Base-by-base conservation (phyloP, 2,329 filamentous ascomycete genomes). In the Botrytis paeoniae region DNA sequence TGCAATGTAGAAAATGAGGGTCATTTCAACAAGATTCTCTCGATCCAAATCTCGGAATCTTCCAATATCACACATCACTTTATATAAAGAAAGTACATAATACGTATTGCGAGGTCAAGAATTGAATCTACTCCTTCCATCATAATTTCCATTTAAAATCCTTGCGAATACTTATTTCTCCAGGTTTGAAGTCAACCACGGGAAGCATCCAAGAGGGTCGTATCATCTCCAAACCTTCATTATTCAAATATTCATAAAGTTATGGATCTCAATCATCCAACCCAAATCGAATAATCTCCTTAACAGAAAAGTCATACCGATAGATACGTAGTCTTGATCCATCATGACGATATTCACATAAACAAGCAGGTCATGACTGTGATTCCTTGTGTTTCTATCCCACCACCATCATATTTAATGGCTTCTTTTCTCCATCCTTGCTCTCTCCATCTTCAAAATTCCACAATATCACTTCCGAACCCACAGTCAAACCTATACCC, bases 91-190 rank as follows among this genome's bases (percentile, higher is more conserved):
- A 12, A 18, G 4, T 10, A 20, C n/a, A 39, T 18, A 22, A 61
- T 39, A 8, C 6, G 12, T 9, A 61, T n/a, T 12, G 14, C 35
- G 22, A 39, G 7, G 14, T 10, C 22, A 62, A 39, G 25, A 9
- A n/a, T 6, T 4, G 8, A 8, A 3, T 39, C 25, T 18, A n/a
- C 5, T n/a, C 3, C 9, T n/a, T n/a, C 32, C 35, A n/a, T 39
- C 22, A 4, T 1, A 16, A 1, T 18, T n/a, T 5, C 14, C 14
- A 18, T 18, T n/a, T 5, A 3, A n/a, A 14, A 0, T n/a, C 35
- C 22, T 39, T 59, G 2, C 10, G 12, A 8, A 61, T 3, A 29
- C n/a, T 29, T 32, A 8, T n/a, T n/a, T 5, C 22, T 20, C 4
- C 43, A 48, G 14, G 12, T 9, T 35, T 25, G 14, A 37, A 66